These are phyloP conservation scores for Aspergillus neoniger DNA, from an alignment of 2,329 filamentous ascomycete genomes.

Conservation along the genomic window DNA sequence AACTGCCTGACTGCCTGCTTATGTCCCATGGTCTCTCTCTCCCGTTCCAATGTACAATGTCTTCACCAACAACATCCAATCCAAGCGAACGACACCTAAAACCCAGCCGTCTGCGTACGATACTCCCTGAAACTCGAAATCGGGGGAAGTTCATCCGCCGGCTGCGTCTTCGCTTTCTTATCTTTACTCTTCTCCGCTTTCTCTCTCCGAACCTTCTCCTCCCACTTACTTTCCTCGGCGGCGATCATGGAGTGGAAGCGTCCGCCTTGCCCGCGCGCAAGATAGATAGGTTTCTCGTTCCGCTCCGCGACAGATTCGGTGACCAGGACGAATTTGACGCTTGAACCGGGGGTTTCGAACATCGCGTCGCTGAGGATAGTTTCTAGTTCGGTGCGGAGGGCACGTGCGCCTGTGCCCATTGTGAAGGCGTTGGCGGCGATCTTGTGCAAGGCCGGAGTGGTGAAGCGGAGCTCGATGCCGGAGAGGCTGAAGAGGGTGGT, in stretches of 20 bases:
- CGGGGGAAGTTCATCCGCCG: slow-evolving; percentile 18
- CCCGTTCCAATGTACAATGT: background rate
- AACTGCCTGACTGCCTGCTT: no score
- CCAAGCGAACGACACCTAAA: slow-evolving; percentile 4
- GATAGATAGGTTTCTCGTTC: slow-evolving; percentile 56
- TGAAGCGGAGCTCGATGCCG: slow-evolving; percentile 76
- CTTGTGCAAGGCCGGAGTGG: slow-evolving; percentile 74
- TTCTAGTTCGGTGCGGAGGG: slow-evolving; percentile 78
- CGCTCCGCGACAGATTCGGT: slow-evolving; percentile 69
- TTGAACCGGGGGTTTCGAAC: slow-evolving; percentile 71
- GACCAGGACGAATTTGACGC: slow-evolving; percentile 71
- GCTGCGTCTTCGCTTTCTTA: slow-evolving; percentile 11
- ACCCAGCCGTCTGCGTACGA: slow-evolving; percentile 40
- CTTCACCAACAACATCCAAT: no score
- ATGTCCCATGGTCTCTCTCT: no score
- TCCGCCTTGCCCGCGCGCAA: slow-evolving; percentile 53
- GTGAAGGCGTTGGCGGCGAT: slow-evolving; percentile 71
- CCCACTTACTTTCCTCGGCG: slow-evolving; percentile 54
- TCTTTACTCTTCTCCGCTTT: slow-evolving; percentile 35
- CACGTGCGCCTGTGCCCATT: slow-evolving; percentile 78
- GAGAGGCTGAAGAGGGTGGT: slow-evolving; percentile 82
- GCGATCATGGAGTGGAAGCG: slow-evolving; percentile 54
- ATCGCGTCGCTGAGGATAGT: slow-evolving; percentile 75
- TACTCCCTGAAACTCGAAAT: slow-evolving; percentile 48
- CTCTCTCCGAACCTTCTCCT: slow-evolving; percentile 41